These are phyloP conservation scores for Samsoniella hepiali DNA, from an alignment of 2,329 filamentous ascomycete genomes.

Conservation along the genomic window DNA sequence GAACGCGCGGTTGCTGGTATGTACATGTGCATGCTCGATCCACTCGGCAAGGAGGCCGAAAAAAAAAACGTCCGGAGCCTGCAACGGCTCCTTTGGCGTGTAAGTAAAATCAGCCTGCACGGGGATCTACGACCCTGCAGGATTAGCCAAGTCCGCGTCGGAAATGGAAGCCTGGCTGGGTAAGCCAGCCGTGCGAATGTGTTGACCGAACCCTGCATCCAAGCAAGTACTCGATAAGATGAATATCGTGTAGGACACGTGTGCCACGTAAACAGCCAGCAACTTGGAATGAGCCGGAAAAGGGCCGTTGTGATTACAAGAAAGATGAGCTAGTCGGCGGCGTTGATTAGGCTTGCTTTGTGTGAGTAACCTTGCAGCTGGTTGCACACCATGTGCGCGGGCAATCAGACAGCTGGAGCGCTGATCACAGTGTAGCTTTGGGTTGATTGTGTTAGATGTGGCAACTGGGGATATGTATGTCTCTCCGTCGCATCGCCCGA, in stretches of 20 bases:
- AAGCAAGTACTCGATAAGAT: neutral
- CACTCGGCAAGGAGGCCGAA: conserved; percentile 12
- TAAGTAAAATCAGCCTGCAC: neutral
- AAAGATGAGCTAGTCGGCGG: neutral
- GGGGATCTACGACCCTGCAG: neutral
- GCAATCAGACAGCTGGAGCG: conserved; percentile 1
- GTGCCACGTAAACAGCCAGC: neutral
- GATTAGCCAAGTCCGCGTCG: neutral
- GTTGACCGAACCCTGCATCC: neutral
- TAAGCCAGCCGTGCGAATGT: neutral
- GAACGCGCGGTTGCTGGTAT: neutral
- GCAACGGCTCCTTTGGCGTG: neutral
- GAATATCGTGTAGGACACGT: neutral
- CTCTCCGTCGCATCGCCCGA: conserved; percentile 12
- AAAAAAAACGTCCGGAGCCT: conserved; percentile 1
- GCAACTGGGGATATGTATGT: neutral
- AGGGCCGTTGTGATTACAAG: conserved; percentile 5
- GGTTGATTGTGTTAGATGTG: neutral
- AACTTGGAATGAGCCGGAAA: conserved; percentile 3
- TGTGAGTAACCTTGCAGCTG: neutral
- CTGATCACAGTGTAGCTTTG: neutral
- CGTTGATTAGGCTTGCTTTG: neutral
- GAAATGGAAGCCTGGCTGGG: neutral
- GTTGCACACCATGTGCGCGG: neutral
- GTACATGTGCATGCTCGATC: neutral